phyloP scores from a whole-genome alignment of 2,329 filamentous ascomycete genomes.

The Aspergillus floridensis region DNA sequence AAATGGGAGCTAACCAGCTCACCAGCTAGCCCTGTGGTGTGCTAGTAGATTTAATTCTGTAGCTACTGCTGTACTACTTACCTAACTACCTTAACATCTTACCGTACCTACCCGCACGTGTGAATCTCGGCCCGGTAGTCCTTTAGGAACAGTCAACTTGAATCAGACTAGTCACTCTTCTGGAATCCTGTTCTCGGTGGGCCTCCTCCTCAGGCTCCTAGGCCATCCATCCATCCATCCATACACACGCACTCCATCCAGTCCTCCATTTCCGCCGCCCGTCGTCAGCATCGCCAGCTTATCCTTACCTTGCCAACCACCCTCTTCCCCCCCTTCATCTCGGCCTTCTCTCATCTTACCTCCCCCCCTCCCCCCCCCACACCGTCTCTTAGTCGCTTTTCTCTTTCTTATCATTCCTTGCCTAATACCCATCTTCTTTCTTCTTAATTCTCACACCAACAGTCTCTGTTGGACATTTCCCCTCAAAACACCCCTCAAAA shows the following conservation, averaged over 20 bases:
- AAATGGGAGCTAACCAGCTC: not conserved
- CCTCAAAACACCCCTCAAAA: not conserved
- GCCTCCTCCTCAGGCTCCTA: not conserved
- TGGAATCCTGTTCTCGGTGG: not conserved
- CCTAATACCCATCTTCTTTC: slow-evolving; percentile 3
- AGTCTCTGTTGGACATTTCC: not conserved
- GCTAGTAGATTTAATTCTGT: not conserved
- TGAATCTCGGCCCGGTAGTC: not conserved
- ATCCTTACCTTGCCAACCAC: slow-evolving; percentile 3
- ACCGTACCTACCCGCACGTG: not conserved
- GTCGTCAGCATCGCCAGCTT: slow-evolving; percentile 7
- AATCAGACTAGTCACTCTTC: not conserved
- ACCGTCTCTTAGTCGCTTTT: not conserved
- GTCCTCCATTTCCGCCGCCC: slow-evolving; percentile 7
- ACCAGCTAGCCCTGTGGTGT: not conserved
- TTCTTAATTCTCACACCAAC: not conserved
- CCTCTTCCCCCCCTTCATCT: not conserved
- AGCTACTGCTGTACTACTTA: not conserved
- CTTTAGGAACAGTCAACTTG: not conserved
- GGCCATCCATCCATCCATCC: slow-evolving; percentile 2
- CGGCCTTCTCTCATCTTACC: not conserved
- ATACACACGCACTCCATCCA: not conserved
- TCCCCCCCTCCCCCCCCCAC: too few relatives aligned
- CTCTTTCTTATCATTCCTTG: slow-evolving; percentile 3
- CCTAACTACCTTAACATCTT: not conserved